Base-by-base conservation (phyloP, 2,329 filamentous ascomycete genomes). In the Clonostachys chloroleuca region DNA sequence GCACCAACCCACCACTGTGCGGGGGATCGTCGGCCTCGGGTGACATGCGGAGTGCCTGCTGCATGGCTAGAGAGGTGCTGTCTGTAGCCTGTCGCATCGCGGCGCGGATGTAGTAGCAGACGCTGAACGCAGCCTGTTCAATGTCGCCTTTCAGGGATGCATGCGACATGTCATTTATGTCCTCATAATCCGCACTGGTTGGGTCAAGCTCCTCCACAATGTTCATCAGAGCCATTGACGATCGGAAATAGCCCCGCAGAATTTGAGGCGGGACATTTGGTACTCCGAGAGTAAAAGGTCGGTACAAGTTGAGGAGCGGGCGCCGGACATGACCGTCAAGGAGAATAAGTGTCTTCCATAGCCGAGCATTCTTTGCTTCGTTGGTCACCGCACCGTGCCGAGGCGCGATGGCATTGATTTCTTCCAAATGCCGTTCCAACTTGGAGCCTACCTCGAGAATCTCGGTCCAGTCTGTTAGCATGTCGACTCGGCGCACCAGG, bases 131-230 rank as follows among this genome's bases (percentile, higher is more conserved):
- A 0, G 77, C 75, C 56, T 80, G 76, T 17, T 79, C 63, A 20
- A 81, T 74, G 51, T 81, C 78, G 49, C 72, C 69, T 53, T 75
- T 77, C 35, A 81, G 57, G 12, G 78, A 64, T 43, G 78, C 67
- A 49, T 78, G 68, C 47, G 78, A 77, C 67, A 80, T 75, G 48
- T 77, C 73, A 52, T 68, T 68, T 20, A 77, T 65, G 40, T 74
- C 70, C 39, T 67, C 61, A 45, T 74, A 80, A 42, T 72, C 69
- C 3, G 71, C 64, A 6, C 69, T 63, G 20, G 63, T 57, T 0
- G 74, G 71, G 49, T 80, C 75, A 6, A 80, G 59, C 50, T 80
- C 76, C 50, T 80, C 76, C 41, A 80, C 62, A 48, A 78, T 80
- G 13, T 71, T 74, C 43, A 80, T 62, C n/a, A 81, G 69, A 14